Evolutionary conservation across 192 early-diverging fungal genomes (phyloP).

Genomic region (Coemansia sp.): DNA sequence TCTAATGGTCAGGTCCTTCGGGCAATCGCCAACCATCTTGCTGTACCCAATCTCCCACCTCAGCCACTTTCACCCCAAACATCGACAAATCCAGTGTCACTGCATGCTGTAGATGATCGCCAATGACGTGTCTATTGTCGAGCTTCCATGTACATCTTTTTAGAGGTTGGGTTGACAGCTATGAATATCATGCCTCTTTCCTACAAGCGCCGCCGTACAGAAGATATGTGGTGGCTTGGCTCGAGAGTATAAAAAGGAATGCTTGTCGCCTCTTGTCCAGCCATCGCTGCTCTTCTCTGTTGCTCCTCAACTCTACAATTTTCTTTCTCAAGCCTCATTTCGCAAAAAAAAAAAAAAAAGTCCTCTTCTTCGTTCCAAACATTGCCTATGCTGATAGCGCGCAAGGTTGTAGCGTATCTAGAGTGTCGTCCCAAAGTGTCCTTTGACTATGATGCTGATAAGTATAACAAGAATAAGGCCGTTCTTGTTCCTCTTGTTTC

Average conservation of each 20-base stretch:
- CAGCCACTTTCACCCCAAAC: not conserved
- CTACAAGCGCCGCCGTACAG: not conserved
- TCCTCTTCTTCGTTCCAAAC: no score
- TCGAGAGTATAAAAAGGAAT: not conserved
- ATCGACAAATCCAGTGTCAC: not conserved
- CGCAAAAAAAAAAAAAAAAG: no score
- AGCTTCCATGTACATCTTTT: not conserved
- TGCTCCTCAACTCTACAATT: no score
- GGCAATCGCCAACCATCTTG: conserved; percentile 38
- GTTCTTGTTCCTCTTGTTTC: no score
- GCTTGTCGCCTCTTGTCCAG: not conserved
- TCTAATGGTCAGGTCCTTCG: conserved; percentile 27
- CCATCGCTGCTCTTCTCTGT: not conserved
- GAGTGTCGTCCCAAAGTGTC: no score
- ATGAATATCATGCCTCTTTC: not conserved
- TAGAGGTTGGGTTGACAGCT: not conserved
- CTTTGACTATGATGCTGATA: no score
- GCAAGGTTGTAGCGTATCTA: no score
- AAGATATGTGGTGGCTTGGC: not conserved
- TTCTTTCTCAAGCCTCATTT: no score
- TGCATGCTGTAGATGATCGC: not conserved
- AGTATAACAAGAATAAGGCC: no score
- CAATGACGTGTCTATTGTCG: not conserved
- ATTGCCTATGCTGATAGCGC: no score
- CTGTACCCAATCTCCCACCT: conserved; percentile 3